These are phyloP conservation scores for Closterium sp. DNA, from an alignment of 139 green algal genomes.

Conservation along the genomic window DNA sequence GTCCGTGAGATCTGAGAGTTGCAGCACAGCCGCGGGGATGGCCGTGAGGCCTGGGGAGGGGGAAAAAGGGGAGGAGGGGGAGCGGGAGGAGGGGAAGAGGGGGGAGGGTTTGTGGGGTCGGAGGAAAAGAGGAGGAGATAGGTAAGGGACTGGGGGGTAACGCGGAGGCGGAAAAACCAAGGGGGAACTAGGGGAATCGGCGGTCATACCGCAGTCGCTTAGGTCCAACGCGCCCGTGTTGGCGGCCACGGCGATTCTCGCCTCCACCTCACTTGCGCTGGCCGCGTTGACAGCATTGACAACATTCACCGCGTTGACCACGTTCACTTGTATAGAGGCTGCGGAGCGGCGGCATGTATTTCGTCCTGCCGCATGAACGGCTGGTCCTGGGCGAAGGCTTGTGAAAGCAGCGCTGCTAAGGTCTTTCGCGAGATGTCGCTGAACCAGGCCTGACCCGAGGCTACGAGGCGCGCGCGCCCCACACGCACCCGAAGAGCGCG, in stretches of 20 bases:
- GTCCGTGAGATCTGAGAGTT: slow-evolving; percentile 6
- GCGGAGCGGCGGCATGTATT: background rate
- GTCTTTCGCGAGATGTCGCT: background rate
- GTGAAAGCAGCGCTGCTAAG: background rate
- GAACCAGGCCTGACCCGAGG: no score
- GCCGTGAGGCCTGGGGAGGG: no score
- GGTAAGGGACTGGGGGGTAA: no score
- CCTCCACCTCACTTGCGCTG: slow-evolving; percentile 1
- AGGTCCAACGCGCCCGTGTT: slow-evolving; percentile 29
- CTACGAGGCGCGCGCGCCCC: no score
- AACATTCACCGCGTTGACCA: background rate
- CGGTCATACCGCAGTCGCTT: slow-evolving; percentile 18
- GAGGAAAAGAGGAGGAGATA: no score
- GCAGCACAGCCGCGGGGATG: background rate
- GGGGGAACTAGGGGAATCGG: no score
- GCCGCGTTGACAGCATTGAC: background rate
- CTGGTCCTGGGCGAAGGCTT: background rate
- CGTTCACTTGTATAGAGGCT: background rate
- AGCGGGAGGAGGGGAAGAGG: no score
- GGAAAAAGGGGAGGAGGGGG: no score
- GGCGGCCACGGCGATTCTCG: slow-evolving; percentile 11
- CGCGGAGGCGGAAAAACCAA: no score
- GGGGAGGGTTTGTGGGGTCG: no score
- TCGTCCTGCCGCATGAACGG: background rate
- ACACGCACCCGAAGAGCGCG: background rate